Percentiles rank a stretch among this genome's conserved stretches.
Evolutionary conservation across 148 eudicot species (phyloP).

Genomic region (Spergularia bocconei): DNA sequence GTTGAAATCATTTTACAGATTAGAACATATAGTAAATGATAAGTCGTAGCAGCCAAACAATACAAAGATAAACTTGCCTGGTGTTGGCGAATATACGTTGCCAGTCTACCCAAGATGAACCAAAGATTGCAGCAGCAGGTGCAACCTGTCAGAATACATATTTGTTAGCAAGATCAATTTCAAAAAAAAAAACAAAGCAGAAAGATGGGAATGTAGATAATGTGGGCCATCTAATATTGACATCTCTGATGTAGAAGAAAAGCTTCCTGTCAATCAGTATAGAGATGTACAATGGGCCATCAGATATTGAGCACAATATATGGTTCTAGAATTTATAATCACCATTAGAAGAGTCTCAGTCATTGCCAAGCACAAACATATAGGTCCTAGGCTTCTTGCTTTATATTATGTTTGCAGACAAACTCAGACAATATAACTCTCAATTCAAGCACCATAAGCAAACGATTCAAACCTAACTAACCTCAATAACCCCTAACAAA

Average conservation of each 20-base stretch:
- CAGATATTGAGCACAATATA: too few species aligned
- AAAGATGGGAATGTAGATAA: neutral
- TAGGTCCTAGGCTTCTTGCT: neutral
- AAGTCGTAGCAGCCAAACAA: neutral
- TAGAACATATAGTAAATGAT: neutral
- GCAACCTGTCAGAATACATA: conserved; percentile 46
- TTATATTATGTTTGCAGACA: neutral
- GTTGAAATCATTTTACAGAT: neutral
- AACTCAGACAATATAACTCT: neutral
- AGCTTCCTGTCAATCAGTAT: too few species aligned
- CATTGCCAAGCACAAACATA: neutral
- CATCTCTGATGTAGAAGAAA: neutral
- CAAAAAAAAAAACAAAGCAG: neutral
- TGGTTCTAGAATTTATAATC: too few species aligned
- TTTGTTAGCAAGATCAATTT: conserved; percentile 2
- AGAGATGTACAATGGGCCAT: too few species aligned
- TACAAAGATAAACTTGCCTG: conserved; percentile 42
- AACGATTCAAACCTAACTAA: too few species aligned
- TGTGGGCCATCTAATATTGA: neutral
- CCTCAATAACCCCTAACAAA: too few species aligned
- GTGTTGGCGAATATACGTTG: conserved; percentile 70
- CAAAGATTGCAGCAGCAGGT: conserved; percentile 88
- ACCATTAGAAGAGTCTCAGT: too few species aligned
- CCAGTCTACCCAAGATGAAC: conserved; percentile 89
- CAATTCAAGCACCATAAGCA: neutral